phyloP scores from a whole-genome alignment of 1,139 yeast species.

The Blastobotrys malaysiensis region DNA sequence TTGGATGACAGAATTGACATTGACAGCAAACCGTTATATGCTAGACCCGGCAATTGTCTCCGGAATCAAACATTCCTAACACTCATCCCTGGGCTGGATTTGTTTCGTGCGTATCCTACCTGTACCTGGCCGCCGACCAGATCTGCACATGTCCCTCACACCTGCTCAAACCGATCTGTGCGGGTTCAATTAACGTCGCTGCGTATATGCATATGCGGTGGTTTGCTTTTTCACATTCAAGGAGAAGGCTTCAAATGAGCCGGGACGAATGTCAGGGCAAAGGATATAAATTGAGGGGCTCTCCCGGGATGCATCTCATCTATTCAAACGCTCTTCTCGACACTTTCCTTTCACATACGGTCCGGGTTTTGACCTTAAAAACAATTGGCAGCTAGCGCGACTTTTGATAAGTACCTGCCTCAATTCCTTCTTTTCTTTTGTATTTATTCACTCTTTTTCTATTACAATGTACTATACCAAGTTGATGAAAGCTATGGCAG shows the following conservation, averaged over 20 bases:
- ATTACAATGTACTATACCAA: constrained; percentile 8
- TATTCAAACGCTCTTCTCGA: background rate
- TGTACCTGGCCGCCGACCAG: background rate
- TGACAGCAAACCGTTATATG: background rate
- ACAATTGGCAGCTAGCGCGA: background rate
- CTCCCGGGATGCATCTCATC: background rate
- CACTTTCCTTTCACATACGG: background rate
- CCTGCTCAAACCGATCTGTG: background rate
- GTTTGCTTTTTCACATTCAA: background rate
- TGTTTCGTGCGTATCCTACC: background rate
- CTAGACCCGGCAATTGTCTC: background rate
- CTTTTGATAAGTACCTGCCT: background rate
- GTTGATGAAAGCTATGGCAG: constrained; percentile 7
- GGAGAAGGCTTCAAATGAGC: background rate
- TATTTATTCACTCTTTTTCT: background rate
- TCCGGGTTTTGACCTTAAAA: background rate
- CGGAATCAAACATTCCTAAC: background rate
- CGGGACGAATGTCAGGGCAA: background rate
- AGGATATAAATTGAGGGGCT: background rate
- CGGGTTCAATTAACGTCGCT: background rate
- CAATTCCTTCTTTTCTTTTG: constrained; percentile 1
- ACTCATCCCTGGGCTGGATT: background rate
- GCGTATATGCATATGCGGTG: background rate
- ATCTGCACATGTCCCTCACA: background rate
- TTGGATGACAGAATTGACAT: background rate